These are phyloP conservation scores for Tephrocybe rancida DNA, from an alignment of 768 basidiomycete genomes.

Conservation along the genomic window DNA sequence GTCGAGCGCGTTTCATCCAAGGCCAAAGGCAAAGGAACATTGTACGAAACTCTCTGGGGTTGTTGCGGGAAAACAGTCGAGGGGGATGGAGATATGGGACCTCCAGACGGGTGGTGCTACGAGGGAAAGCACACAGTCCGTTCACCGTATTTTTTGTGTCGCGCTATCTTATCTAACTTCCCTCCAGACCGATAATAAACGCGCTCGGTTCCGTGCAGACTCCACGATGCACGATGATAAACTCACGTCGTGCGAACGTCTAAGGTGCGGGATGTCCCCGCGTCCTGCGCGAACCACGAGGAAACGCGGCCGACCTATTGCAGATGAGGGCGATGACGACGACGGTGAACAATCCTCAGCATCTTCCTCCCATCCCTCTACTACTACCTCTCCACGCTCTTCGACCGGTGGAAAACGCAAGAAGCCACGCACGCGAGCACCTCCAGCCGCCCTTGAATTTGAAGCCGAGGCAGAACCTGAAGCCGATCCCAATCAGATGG, in stretches of 20 bases:
- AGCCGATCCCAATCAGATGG: conserved; percentile 14
- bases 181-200: conserved; percentile 66
- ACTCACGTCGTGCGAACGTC: conserved; percentile 56
- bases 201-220: conserved; percentile 80
- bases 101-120: conserved; percentile 87
- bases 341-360: conserved; percentile 12
- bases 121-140: conserved; percentile 79
- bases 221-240: conserved; percentile 70
- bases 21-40: conserved; percentile 29
- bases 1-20: conserved; percentile 58
- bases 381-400: conserved; percentile 18
- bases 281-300: conserved; percentile 27
- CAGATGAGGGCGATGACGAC: conserved; percentile 15
- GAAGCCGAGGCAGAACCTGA: conserved; percentile 3
- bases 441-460: neutral
- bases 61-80: conserved; percentile 76
- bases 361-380: conserved; percentile 12
- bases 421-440: conserved; percentile 13
- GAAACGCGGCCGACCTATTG: conserved; percentile 28
- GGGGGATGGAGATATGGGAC: conserved; percentile 80
- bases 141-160: conserved; percentile 15
- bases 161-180: conserved; percentile 4
- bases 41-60: conserved; percentile 63
- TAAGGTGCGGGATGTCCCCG: conserved; percentile 55
- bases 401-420: conserved; percentile 30